These are phyloP conservation scores for Trametes punicea DNA, from an alignment of 768 basidiomycete species.

Conservation along the genomic window DNA sequence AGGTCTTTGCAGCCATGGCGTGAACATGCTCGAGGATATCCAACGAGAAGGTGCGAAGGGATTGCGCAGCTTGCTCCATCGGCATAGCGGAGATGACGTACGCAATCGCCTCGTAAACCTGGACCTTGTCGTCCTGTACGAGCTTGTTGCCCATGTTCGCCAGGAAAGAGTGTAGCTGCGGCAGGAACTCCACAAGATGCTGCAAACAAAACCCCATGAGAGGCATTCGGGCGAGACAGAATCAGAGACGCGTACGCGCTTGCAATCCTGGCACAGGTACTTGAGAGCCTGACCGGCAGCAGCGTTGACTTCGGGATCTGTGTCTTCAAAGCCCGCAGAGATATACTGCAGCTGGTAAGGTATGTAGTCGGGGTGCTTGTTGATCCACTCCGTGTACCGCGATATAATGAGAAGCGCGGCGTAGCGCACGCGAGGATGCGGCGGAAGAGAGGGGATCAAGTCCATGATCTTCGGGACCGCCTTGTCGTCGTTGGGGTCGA, in stretches of 20 bases:
- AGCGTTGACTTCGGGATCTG: slow-evolving; percentile 78
- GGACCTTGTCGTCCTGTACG: slow-evolving; percentile 80
- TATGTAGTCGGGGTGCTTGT: slow-evolving; percentile 84
- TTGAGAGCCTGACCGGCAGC: slow-evolving; percentile 96
- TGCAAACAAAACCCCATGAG: slow-evolving; percentile 29
- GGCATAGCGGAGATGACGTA: slow-evolving; percentile 95
- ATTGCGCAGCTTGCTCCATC: slow-evolving; percentile 81
- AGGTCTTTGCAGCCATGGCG: slow-evolving; percentile 49
- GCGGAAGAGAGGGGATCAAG: slow-evolving; percentile 83
- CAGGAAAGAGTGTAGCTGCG: slow-evolving; percentile 88
- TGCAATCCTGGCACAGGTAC: slow-evolving; percentile 96
- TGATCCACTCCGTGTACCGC: slow-evolving; percentile 96
- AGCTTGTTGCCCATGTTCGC: slow-evolving; percentile 75
- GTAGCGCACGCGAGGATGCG: slow-evolving; percentile 90
- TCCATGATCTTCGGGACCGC: slow-evolving; percentile 97
- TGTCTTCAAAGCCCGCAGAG: slow-evolving; percentile 83
- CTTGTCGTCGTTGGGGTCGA: slow-evolving; percentile 76
- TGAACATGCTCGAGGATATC: slow-evolving; percentile 83
- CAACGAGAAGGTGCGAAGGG: slow-evolving; percentile 80
- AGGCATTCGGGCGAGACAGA: neutral
- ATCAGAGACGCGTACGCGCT: slow-evolving; percentile 49
- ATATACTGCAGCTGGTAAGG: slow-evolving; percentile 85
- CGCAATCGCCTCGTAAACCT: slow-evolving; percentile 94
- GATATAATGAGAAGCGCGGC: slow-evolving; percentile 93
- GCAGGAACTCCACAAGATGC: slow-evolving; percentile 90